phyloP scores from a whole-genome alignment of 345 rosid species.

The Nasturtium officinale region DNA sequence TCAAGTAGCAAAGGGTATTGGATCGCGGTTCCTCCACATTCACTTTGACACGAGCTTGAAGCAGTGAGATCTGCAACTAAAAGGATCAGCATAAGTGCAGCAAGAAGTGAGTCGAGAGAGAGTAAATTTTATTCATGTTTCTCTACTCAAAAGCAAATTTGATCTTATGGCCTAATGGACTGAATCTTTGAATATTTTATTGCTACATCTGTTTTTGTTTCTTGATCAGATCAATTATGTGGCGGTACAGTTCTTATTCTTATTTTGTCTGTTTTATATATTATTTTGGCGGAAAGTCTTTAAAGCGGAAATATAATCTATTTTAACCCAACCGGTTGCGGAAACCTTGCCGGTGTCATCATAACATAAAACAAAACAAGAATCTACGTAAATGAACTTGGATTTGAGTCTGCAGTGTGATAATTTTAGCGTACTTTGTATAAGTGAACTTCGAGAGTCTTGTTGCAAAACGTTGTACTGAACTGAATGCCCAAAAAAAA shows the following conservation, averaged over 20 bases:
- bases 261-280: background rate
- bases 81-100: constrained; percentile 6
- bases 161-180: background rate
- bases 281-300: background rate
- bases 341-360: constrained; percentile 21
- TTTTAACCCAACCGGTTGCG: constrained; percentile 48
- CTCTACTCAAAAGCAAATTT: constrained; percentile 3
- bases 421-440: background rate
- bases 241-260: background rate
- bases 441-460: background rate
- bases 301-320: too few relatives aligned
- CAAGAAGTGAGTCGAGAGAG: background rate
- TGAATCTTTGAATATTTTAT: background rate
- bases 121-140: constrained; percentile 9
- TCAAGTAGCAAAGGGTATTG: constrained; percentile 31
- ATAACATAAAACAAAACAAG: constrained; percentile 1
- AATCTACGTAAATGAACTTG: constrained; percentile 4
- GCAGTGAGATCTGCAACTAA: background rate
- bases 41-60: constrained; percentile 26
- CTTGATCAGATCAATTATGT: background rate
- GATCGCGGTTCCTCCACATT: constrained; percentile 46
- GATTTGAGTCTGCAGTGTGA: background rate
- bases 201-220: background rate
- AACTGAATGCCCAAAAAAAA: background rate
- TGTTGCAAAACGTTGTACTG: background rate